Conservation (phyloP, 495 filamentous ascomycete genomes). For the Penicillium malachiteum region DNA sequence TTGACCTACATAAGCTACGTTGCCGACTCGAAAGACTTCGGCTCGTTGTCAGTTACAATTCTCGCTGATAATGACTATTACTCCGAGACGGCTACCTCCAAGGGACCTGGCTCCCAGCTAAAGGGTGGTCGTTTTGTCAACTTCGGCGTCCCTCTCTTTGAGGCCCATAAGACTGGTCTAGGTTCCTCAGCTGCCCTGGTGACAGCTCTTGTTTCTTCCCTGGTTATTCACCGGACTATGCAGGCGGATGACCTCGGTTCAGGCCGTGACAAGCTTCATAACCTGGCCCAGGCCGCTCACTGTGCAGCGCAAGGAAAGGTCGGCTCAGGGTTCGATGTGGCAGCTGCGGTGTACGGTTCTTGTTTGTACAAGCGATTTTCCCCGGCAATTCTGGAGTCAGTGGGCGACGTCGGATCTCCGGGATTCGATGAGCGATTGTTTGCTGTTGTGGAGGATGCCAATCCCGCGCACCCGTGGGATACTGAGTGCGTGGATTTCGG, state of each 20-base stretch:
- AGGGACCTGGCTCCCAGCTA: constrained; percentile 20
- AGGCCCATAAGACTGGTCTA: constrained; percentile 93
- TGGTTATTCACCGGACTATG: constrained; percentile 77
- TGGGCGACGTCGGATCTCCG: constrained; percentile 61
- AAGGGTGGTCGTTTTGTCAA: constrained; percentile 61
- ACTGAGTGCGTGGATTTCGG: constrained; percentile 63
- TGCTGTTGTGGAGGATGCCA: constrained; percentile 60
- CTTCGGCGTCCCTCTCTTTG: constrained; percentile 70
- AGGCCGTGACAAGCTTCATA: constrained; percentile 65
- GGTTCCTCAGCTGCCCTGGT: constrained; percentile 94
- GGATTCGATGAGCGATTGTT: constrained; percentile 67
- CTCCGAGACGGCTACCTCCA: constrained; percentile 61
- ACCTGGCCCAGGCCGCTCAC: constrained; percentile 89
- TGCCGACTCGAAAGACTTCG: constrained; percentile 55
- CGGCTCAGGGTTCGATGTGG: constrained; percentile 96
- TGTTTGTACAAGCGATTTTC: constrained; percentile 91
- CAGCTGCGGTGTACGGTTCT: constrained; percentile 84
- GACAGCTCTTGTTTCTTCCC: constrained; percentile 79
- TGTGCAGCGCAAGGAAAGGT: constrained; percentile 97
- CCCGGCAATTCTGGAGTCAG: constrained; percentile 62
- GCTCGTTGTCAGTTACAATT: constrained; percentile 75
- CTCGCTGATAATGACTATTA: constrained; percentile 97
- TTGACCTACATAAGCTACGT: constrained; percentile 73
- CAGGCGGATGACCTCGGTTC: constrained; percentile 57
- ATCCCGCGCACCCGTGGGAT: constrained; percentile 65